Conservation (phyloP, 2,329 filamentous ascomycete species). For the Hortaea sp. region DNA sequence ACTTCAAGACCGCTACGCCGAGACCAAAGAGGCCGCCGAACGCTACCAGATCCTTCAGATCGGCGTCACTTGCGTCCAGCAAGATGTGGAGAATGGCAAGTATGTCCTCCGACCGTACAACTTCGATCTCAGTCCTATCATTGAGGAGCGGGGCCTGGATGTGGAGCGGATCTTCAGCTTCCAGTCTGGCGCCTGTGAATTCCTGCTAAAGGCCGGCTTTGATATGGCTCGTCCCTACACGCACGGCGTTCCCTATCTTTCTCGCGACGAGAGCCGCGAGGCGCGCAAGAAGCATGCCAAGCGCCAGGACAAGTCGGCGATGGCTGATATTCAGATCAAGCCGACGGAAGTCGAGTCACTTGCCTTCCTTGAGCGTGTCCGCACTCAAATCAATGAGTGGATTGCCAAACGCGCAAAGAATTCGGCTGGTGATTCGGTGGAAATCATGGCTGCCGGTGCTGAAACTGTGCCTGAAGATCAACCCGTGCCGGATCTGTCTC, state of each 20-base stretch:
- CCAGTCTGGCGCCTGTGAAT: constrained; percentile 51
- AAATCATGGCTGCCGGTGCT: constrained; percentile 10
- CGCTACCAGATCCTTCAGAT: constrained; percentile 56
- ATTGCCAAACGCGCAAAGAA: constrained; percentile 21
- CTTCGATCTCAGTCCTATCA: constrained; percentile 49
- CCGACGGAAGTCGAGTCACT: constrained; percentile 43
- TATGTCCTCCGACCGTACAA: constrained; percentile 57
- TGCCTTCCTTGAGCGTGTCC: constrained; percentile 39
- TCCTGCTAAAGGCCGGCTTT: constrained; percentile 50
- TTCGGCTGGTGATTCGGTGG: constrained; percentile 3
- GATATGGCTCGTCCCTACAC: constrained; percentile 47
- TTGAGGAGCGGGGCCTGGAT: constrained; percentile 41
- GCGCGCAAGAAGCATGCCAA: constrained; percentile 37
- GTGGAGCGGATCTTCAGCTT: constrained; percentile 52
- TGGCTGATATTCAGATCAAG: constrained; percentile 40
- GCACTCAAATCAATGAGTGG: constrained; percentile 38
- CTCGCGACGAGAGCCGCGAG: constrained; percentile 45
- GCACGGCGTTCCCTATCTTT: constrained; percentile 52
- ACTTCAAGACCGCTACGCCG: constrained; percentile 51
- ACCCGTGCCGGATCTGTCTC: constrained; percentile 34
- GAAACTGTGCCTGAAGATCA: constrained; percentile 16
- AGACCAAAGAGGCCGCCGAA: constrained; percentile 51
- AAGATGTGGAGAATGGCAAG: constrained; percentile 43
- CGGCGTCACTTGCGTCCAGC: constrained; percentile 55
- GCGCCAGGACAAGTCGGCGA: constrained; percentile 31